Conservation (phyloP, 306 rosid genomes). For the Elaeagnus macrophylla region DNA sequence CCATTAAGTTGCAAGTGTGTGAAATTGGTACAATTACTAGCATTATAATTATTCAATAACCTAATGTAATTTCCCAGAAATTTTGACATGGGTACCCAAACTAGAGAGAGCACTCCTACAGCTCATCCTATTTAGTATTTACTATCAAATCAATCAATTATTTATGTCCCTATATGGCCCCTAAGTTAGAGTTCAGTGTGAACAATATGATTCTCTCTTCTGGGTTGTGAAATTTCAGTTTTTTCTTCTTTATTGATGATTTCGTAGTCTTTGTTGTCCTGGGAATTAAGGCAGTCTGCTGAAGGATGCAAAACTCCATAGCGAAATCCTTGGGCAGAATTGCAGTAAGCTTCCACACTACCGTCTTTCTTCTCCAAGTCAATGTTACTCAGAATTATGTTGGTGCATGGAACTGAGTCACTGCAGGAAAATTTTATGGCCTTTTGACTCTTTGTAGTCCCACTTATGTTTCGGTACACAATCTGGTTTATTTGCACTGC, state of each 20-base stretch:
- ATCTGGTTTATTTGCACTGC: slow-evolving; percentile 74
- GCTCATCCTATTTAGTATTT: too few relatives aligned
- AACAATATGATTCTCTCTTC: slow-evolving; percentile 19
- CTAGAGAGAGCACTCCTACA: too few relatives aligned
- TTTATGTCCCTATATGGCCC: neutral
- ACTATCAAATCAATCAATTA: too few relatives aligned
- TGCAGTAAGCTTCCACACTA: slow-evolving; percentile 77
- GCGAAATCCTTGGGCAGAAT: slow-evolving; percentile 82
- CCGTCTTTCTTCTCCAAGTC: slow-evolving; percentile 78
- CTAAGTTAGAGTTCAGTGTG: slow-evolving; percentile 61
- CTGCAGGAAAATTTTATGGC: slow-evolving; percentile 92
- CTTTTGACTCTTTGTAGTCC: slow-evolving; percentile 69
- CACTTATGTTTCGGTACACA: slow-evolving; percentile 63
- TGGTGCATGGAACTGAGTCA: slow-evolving; percentile 75
- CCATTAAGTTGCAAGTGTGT: too few relatives aligned
- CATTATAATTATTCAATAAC: too few relatives aligned
- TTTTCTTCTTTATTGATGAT: slow-evolving; percentile 2
- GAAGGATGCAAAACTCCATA: slow-evolving; percentile 78
- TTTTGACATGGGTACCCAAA: too few relatives aligned
- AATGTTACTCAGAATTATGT: slow-evolving; percentile 63
- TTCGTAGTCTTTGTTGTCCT: slow-evolving; percentile 36
- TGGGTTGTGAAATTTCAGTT: slow-evolving; percentile 12
- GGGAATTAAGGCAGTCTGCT: slow-evolving; percentile 80
- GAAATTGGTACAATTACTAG: too few relatives aligned
- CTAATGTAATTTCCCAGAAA: too few relatives aligned